phyloP scores from a whole-genome alignment of 2,329 filamentous ascomycete species.

The Ascochyta fabae region DNA sequence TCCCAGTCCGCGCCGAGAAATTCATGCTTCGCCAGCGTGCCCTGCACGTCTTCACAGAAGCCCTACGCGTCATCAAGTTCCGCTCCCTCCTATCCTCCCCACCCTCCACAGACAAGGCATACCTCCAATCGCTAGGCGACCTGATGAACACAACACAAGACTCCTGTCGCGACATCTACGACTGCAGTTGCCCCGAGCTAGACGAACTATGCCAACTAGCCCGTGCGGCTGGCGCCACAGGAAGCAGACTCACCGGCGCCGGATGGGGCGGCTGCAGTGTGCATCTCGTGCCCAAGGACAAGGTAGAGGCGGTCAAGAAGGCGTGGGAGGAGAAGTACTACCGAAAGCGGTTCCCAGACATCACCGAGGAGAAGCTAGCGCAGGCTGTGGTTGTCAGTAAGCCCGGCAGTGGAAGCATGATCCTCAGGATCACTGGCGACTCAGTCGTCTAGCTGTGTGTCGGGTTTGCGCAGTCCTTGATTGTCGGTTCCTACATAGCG shows the following conservation, averaged over 20 bases:
- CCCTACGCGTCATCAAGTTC: constrained; percentile 84
- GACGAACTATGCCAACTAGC: constrained; percentile 87
- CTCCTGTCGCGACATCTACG: constrained; percentile 84
- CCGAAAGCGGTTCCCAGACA: constrained; percentile 69
- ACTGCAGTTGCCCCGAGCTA: constrained; percentile 92
- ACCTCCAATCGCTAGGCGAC: constrained; percentile 74
- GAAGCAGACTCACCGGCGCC: constrained; percentile 86
- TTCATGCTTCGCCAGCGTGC: constrained; percentile 91
- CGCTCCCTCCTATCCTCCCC: constrained; percentile 70
- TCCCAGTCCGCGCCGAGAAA: constrained; percentile 83
- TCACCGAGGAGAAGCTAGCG: constrained; percentile 74
- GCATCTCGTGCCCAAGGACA: constrained; percentile 85
- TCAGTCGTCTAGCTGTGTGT: constrained; percentile 31
- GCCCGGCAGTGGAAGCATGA: constrained; percentile 72
- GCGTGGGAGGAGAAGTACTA: constrained; percentile 87
- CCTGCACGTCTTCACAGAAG: constrained; percentile 89
- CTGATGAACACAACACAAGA: constrained; percentile 90
- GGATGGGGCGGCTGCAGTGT: constrained; percentile 98
- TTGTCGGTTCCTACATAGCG: not conserved
- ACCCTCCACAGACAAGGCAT: constrained; percentile 62
- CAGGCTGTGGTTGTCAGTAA: constrained; percentile 88
- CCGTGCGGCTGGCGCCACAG: constrained; percentile 77
- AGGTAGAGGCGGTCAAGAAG: constrained; percentile 76
- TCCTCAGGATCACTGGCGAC: constrained; percentile 45
- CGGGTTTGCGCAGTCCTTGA: not conserved